phyloP scores from a whole-genome alignment of 768 basidiomycete genomes.

The Termitomyces titanicus region DNA sequence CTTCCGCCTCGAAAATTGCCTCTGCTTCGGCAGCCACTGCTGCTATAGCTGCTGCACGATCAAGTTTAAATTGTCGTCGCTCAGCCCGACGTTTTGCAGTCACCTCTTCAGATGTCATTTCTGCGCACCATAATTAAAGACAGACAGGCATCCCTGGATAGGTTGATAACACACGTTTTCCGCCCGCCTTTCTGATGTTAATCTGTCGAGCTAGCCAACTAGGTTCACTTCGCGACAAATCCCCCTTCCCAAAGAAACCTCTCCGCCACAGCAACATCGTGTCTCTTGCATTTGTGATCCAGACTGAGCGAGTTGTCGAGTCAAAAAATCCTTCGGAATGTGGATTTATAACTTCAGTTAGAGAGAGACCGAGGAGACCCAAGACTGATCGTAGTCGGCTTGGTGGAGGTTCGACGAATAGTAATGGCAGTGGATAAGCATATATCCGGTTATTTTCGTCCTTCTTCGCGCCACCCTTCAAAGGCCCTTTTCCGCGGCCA shows the following conservation, averaged over 20 bases:
- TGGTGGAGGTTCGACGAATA: constrained; percentile 40
- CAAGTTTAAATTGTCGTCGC: constrained; percentile 89
- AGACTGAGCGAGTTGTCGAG: constrained; percentile 77
- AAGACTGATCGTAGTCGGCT: constrained; percentile 43
- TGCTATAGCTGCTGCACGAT: constrained; percentile 86
- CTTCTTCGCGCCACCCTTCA: constrained; percentile 52
- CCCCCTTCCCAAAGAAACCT: constrained; percentile 98
- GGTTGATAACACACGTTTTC: constrained; percentile 48
- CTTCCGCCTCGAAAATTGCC: constrained; percentile 64
- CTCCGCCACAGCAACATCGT: constrained; percentile 75
- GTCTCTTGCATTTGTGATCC: constrained; percentile 67
- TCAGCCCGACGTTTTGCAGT: constrained; percentile 85
- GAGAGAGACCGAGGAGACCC: constrained; percentile 53
- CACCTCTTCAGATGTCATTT: constrained; percentile 85
- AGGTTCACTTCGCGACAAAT: constrained; percentile 91
- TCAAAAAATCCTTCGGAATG: constrained; percentile 79
- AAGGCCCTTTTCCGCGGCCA: constrained; percentile 30
- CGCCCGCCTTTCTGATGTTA: constrained; percentile 55
- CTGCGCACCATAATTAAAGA: constrained; percentile 29
- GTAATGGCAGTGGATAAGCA: constrained; percentile 65
- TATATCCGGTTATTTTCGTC: constrained; percentile 69
- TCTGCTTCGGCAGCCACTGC: constrained; percentile 79
- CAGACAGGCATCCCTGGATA: neutral
- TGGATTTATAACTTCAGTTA: constrained; percentile 63
- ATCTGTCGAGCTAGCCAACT: constrained; percentile 84